These are phyloP conservation scores for Codiaeum variegatum DNA, from an alignment of 441 rosid species.

Conservation along the genomic window DNA sequence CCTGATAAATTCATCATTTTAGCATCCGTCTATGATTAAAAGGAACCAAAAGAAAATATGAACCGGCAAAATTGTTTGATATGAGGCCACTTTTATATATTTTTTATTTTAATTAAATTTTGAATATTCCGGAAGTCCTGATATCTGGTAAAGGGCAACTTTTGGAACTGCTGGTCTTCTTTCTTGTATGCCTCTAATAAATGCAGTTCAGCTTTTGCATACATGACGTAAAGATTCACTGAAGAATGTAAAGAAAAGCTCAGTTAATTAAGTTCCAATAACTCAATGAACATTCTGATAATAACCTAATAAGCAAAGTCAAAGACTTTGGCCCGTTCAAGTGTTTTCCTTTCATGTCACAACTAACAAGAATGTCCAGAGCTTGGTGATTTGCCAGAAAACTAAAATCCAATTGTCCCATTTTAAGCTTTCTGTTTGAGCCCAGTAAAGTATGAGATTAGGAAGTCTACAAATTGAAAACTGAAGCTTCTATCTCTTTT, in stretches of 20 bases:
- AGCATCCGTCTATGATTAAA: not conserved
- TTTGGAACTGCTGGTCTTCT: not conserved
- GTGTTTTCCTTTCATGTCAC: not conserved
- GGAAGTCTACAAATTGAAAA: not conserved
- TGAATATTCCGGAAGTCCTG: not conserved
- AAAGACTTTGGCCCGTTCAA: not conserved
- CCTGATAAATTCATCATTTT: not conserved
- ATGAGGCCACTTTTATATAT: not conserved
- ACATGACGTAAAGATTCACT: not conserved
- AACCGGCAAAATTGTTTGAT: not conserved
- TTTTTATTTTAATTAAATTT: not conserved
- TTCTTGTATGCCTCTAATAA: not conserved
- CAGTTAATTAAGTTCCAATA: not conserved
- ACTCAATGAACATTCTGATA: not conserved
- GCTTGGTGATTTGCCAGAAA: no score
- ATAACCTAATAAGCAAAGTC: not conserved
- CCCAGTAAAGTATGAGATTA: not conserved
- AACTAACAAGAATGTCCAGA: not conserved
- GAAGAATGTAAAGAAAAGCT: not conserved
- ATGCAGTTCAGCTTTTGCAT: not conserved
- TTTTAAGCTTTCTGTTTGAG: not conserved
- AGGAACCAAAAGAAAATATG: not conserved
- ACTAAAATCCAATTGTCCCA: not conserved
- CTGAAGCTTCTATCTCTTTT: not conserved
- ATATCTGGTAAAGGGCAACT: not conserved